Base-by-base conservation (phyloP, 2,329 filamentous ascomycete species). In the Microsporum canis region DNA sequence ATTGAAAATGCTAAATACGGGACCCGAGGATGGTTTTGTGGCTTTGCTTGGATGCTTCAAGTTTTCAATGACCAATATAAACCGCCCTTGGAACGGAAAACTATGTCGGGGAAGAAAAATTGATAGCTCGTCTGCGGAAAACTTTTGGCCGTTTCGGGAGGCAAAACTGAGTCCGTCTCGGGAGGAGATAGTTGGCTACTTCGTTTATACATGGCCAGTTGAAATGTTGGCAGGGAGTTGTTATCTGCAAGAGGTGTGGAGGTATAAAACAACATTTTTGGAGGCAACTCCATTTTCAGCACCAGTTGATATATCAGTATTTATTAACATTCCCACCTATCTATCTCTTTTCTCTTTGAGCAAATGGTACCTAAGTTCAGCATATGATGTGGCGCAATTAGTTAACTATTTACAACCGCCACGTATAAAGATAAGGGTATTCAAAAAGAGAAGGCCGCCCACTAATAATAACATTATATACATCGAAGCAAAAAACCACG, bases 41-140 rank as follows among this genome's bases (percentile, higher is more conserved):
- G 34, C 10, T 36, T 5, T 36, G 34, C 34, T 36, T 36, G 5
- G 34, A 36, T 36, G 34, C 5, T 36, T 5, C 34, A 47, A 8
- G 17, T n/a, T 47, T 27, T 47, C 49, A 33, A 34, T 53, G 49
- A 53, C 49, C 49, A 53, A 53, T 53, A 53, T 53, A 53, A 53
- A 53, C 49, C 5, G 17, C 17, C 47, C 27, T 14, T 51, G 49
- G 23, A 8, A 34, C 49, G 49, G 49, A 33, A 53, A 53, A 53
- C 7, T 33, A 12, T 53, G 27, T 34, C 49, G 49, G 49, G 49
- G 34, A 51, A 53, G 49, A 23, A 8, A 53, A 27, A 53, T 6
- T 33, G 49, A 53, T 53, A 27, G 17, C 14, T 12, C 17, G 17
- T 10, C 27, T 53, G 49, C 49, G 49, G 49, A 33, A 53, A 53